A percentile compares a stretch with the other conserved stretches of the same genome.
Evolutionary conservation across 805 yeast species (phyloP).

Genomic region (Sporopachydermia quercuum): DNA sequence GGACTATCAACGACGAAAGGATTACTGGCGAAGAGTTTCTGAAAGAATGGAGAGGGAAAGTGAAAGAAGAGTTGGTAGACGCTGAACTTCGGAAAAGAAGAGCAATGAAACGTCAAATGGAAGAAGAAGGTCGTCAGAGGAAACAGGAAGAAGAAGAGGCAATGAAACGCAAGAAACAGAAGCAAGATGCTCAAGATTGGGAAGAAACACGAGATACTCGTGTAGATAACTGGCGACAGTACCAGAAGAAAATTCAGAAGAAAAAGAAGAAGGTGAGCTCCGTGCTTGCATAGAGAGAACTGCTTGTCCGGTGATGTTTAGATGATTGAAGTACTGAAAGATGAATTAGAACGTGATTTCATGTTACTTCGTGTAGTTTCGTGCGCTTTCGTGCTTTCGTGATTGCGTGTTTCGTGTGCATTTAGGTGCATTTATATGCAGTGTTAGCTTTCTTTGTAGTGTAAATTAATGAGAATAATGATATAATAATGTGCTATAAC

Average conservation of each 20-base stretch:
- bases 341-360: too few species aligned
- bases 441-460: too few species aligned
- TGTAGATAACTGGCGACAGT: constrained; percentile 46
- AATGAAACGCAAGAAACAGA: constrained; percentile 19
- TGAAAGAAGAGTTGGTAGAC: constrained; percentile 29
- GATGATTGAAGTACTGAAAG: too few species aligned
- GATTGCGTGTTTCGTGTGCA: too few species aligned
- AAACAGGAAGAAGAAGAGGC: constrained; percentile 18
- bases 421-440: too few species aligned
- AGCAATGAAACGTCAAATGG: constrained; percentile 25
- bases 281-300: neutral
- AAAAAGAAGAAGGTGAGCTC: constrained; percentile 28
- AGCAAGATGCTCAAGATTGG: constrained; percentile 35
- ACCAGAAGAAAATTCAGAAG: constrained; percentile 26
- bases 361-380: too few species aligned
- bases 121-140: constrained; percentile 24
- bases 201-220: constrained; percentile 43
- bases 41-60: constrained; percentile 26
- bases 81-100: constrained; percentile 29
- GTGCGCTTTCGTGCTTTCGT: too few species aligned
- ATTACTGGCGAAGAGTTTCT: constrained; percentile 22
- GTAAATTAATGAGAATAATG: too few species aligned
- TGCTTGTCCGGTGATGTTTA: too few species aligned
- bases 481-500: too few species aligned
- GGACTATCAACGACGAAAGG: constrained; percentile 24